Evolutionary conservation across 2,329 filamentous ascomycete species (phyloP).

Genomic region (Monilinia aucupariae): DNA sequence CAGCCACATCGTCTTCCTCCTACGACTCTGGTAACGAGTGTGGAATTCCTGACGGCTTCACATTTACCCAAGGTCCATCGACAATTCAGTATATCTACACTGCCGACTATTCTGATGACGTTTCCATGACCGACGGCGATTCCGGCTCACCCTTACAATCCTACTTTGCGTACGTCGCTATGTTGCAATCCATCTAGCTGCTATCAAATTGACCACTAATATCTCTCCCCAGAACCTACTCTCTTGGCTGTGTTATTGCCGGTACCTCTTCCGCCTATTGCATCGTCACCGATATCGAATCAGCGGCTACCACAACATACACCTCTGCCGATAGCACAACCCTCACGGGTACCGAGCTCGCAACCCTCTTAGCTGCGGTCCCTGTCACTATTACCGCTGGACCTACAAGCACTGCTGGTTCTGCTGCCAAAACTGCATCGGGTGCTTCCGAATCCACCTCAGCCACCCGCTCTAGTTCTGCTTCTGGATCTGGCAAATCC

Average conservation of each 20-base stretch:
- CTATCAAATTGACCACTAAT: background rate
- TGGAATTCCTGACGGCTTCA: conserved; percentile 23
- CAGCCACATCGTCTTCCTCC: conserved; percentile 25
- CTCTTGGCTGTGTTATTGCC: conserved; percentile 22
- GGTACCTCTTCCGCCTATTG: conserved; percentile 20
- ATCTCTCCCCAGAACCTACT: conserved; percentile 4
- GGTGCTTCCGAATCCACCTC: background rate
- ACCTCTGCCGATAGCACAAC: conserved; percentile 8
- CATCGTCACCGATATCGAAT: background rate
- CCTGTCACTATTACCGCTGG: conserved; percentile 27
- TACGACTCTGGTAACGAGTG: conserved; percentile 15
- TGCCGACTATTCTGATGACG: background rate
- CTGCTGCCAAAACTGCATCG: background rate
- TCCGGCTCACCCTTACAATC: background rate
- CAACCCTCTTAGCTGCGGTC: background rate
- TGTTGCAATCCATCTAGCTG: background rate
- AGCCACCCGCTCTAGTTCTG: background rate
- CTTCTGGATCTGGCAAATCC: background rate
- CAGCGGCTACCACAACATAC: background rate
- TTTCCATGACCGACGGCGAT: background rate
- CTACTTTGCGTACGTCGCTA: background rate
- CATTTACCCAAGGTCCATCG: conserved; percentile 28
- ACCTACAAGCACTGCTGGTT: background rate
- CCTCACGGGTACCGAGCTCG: conserved; percentile 11
- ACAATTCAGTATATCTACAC: conserved; percentile 23